These are phyloP conservation scores for Cutaneotrichosporon daszewskae DNA, from an alignment of 1,284 basidiomycete genomes.

Conservation along the genomic window DNA sequence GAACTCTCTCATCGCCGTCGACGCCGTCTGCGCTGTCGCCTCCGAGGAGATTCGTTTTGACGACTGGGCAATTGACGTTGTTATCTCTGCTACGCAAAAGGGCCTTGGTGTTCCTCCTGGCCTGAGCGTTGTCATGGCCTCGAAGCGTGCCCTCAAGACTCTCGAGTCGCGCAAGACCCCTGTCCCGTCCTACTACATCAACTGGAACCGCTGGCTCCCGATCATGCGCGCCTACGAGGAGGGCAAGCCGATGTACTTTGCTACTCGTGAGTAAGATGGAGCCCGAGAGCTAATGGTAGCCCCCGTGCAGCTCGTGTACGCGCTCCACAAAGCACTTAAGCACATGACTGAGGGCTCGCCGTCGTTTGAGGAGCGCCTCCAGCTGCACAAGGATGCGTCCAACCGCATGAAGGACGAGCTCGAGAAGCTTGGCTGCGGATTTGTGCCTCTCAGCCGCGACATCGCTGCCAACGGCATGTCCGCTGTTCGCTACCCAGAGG, in stretches of 20 bases:
- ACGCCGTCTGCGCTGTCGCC: slow-evolving; percentile 92
- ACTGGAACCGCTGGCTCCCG: slow-evolving; percentile 90
- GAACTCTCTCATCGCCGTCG: slow-evolving; percentile 78
- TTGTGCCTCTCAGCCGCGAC: slow-evolving; percentile 59
- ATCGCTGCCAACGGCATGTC: slow-evolving; percentile 91
- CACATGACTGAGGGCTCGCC: slow-evolving; percentile 60
- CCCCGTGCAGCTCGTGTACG: slow-evolving; percentile 89
- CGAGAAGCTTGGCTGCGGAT: slow-evolving; percentile 63
- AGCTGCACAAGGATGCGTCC: slow-evolving; percentile 68
- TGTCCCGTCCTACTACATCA: slow-evolving; percentile 76
- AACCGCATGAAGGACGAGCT: slow-evolving; percentile 68
- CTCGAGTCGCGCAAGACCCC: slow-evolving; percentile 66
- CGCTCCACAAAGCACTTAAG: slow-evolving; percentile 72
- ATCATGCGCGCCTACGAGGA: slow-evolving; percentile 78
- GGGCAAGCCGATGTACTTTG: slow-evolving; percentile 66
- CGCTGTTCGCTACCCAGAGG: slow-evolving; percentile 71
- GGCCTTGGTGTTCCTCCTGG: slow-evolving; percentile 94
- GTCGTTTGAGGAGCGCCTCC: slow-evolving; percentile 74
- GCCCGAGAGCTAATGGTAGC: slow-evolving; percentile 22
- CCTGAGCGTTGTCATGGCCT: slow-evolving; percentile 77
- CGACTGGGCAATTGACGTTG: slow-evolving; percentile 86
- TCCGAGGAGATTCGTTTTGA: slow-evolving; percentile 95
- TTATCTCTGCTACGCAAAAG: slow-evolving; percentile 88
- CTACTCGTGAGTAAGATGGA: slow-evolving; percentile 57
- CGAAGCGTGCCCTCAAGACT: slow-evolving; percentile 71